Percentiles rank a stretch among this genome's conserved stretches.
Conservation (phyloP, 2,329 filamentous ascomycete genomes). For the Cladophialophora immunda region DNA sequence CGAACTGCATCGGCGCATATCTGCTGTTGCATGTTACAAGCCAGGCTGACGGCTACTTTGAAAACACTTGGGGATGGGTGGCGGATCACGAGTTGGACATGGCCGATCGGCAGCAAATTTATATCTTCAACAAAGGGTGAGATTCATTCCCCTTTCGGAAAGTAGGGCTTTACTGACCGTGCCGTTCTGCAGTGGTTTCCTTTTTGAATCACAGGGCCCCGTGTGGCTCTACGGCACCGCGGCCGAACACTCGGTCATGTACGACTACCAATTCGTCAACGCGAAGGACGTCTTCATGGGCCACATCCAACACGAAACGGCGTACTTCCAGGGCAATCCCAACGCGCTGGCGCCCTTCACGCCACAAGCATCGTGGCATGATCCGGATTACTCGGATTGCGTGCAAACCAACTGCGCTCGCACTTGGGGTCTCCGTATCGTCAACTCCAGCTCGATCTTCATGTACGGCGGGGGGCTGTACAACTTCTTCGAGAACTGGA, state of each 20-base stretch:
- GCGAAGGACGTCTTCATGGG: constrained; percentile 70
- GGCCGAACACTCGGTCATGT: constrained; percentile 72
- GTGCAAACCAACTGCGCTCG: constrained; percentile 44
- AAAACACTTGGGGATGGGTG: constrained; percentile 48
- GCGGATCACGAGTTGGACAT: constrained; percentile 48
- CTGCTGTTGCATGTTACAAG: constrained; percentile 71
- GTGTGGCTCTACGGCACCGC: constrained; percentile 72
- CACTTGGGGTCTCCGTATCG: constrained; percentile 72
- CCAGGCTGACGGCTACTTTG: constrained; percentile 55
- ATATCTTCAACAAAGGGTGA: constrained; percentile 64
- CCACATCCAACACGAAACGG: constrained; percentile 73
- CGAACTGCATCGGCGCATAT: constrained; percentile 45
- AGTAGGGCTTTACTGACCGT: constrained; percentile 7
- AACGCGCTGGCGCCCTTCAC: constrained; percentile 66
- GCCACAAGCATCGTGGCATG: constrained; percentile 52
- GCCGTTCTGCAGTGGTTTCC: constrained; percentile 49
- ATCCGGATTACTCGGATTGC: constrained; percentile 62
- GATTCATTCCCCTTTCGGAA: constrained; percentile 41
- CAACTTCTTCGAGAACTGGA: constrained; percentile 66
- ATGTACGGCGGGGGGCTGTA: constrained; percentile 73
- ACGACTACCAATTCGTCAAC: constrained; percentile 72
- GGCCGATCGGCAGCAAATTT: constrained; percentile 65
- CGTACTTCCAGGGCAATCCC: constrained; percentile 75
- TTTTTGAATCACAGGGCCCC: constrained; percentile 49
- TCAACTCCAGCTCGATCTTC: constrained; percentile 64